These are phyloP conservation scores for Termitomyces bulborhizus DNA, from an alignment of 768 basidiomycete genomes.

Conservation along the genomic window DNA sequence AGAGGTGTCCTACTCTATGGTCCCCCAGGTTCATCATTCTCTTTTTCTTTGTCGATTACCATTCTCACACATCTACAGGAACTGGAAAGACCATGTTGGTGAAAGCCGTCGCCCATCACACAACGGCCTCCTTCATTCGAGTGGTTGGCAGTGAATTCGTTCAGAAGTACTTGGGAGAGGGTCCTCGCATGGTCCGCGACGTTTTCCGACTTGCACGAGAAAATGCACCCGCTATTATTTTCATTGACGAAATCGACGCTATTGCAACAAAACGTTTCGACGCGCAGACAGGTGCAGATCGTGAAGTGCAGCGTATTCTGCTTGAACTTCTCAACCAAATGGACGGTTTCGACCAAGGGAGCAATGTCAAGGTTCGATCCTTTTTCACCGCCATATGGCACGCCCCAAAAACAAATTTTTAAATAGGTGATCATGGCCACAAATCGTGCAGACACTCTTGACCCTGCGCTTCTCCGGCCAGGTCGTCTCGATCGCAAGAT, in stretches of 20 bases:
- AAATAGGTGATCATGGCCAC: constrained; percentile 99
- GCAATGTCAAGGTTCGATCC: constrained; percentile 85
- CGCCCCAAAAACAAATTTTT: not conserved
- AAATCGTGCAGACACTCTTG: constrained; percentile 95
- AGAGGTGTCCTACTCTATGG: constrained; percentile 95
- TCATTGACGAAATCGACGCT: constrained; percentile 98
- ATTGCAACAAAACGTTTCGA: constrained; percentile 99
- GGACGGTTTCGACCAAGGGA: constrained; percentile 99
- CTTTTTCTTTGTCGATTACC: not conserved
- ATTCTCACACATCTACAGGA: constrained; percentile 37
- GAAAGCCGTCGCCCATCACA: constrained; percentile 98
- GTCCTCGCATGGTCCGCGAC: constrained; percentile 99
- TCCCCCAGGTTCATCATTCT: constrained; percentile 68
- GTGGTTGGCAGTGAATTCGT: constrained; percentile 99
- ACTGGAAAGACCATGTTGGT: constrained; percentile 99
- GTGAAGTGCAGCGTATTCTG: constrained; percentile 97
- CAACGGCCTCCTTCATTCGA: constrained; percentile 95
- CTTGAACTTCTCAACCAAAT: constrained; percentile 97
- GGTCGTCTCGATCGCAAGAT: constrained; percentile 98
- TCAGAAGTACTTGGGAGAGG: constrained; percentile 98
- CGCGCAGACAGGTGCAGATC: constrained; percentile 97
- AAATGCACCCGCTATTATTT: constrained; percentile 96
- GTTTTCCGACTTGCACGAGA: constrained; percentile 97
- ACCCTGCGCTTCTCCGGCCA: constrained; percentile 94
- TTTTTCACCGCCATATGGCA: not conserved